Evolutionary conservation across 2,329 filamentous ascomycete species (phyloP), one percentile per base, ranked within the genome.

Genomic region (Colletotrichum paranaense): DNA sequence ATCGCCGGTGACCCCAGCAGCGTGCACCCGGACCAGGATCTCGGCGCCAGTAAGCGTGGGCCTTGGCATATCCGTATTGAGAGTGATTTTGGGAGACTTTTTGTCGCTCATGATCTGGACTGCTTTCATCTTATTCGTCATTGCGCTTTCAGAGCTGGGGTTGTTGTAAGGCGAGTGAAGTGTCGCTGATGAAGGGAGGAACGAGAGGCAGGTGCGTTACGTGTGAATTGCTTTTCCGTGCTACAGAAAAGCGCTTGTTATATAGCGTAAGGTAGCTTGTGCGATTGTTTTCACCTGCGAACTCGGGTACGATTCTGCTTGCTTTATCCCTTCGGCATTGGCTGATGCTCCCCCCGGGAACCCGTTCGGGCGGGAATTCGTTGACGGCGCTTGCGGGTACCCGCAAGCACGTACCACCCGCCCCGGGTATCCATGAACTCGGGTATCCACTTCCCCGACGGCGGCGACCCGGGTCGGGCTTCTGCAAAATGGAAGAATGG

Each of bases 1-100:
- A 62, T 82, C 80, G 26, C 77, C 80, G 0, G 81, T 84, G 58
- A 84, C 68, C 3, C 80, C 81, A 0, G 81, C 81, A 1, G 82
- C 78, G 14, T 80, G 64, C 0, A 83, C 80, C 3, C 68, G 76
- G 65, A 84, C 68, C 6, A 84, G 78, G 1, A 84, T 75, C 0
- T 80, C 72, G 1, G 70, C 24, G 1, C 55, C 62, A 28, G 28
- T 28, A 6, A 28, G 76, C 0, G 26, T 4, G 0, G 81, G 80
- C 0, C 60, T 75, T 1, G 78, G 55, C 1, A 80, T 35, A 0
- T 74, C 64, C 0, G 58, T 7, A 16, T 66, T 76, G 53, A 75
- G 67, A 19, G 28, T 65, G 24, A 82, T 65, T 0, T 72, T 42
- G 2, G 77, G 78, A 30, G 73, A 72, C 0, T 65, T 67, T 1